phyloP scores from a whole-genome alignment of 2,329 filamentous ascomycete genomes.

The Ceratocystis cubensis region DNA sequence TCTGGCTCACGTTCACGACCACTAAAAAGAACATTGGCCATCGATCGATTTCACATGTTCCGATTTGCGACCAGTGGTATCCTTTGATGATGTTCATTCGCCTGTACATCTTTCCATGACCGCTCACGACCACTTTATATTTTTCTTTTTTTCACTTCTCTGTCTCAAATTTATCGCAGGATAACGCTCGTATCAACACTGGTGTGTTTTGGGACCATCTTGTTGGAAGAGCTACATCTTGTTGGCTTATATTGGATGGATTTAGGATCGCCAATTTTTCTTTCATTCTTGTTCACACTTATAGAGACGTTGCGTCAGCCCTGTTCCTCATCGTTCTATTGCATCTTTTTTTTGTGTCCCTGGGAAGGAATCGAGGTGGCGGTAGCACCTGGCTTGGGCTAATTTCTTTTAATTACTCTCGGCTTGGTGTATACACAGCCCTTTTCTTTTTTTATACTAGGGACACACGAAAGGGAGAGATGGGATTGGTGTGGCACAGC shows the following conservation, averaged over 20 bases:
- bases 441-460: neutral
- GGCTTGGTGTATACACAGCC: neutral
- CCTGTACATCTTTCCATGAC: conserved; percentile 13
- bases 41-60: neutral
- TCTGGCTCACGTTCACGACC: neutral
- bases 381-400: neutral
- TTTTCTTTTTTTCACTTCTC: conserved; percentile 9
- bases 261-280: conserved; percentile 7
- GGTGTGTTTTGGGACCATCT: neutral
- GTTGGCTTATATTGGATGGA: neutral
- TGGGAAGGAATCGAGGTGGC: neutral
- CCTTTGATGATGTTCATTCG: conserved; percentile 3
- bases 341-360: neutral
- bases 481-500: neutral
- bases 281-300: conserved; percentile 6
- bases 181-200: neutral
- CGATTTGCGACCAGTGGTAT: neutral
- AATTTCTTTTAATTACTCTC: conserved; percentile 2
- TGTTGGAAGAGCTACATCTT: neutral
- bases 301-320: conserved; percentile 4
- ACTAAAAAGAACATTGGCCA: neutral
- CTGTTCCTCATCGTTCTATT: too few relatives aligned
- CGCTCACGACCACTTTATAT: conserved; percentile 10
- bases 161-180: neutral
- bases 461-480: neutral